Evolutionary conservation across 2,329 filamentous ascomycete genomes (phyloP), one percentile per base, ranked within the genome.

Genomic region (Ascosphaera aggregata): DNA sequence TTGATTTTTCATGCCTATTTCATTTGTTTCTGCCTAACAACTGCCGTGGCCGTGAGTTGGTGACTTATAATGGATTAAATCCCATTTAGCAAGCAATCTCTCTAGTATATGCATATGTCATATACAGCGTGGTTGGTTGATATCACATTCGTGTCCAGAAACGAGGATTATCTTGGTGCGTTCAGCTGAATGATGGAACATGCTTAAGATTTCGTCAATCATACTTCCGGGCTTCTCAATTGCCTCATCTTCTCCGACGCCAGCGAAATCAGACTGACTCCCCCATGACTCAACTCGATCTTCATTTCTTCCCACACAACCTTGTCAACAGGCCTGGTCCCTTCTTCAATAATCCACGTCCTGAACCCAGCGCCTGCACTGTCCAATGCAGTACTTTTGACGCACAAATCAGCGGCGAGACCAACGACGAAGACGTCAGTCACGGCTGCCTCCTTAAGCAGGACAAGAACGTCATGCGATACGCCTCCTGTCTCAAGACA

Each of bases 371-470:
- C 75, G 45, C 66, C 69, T 2, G 59, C 65, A 1, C 85, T 76
- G 63, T 94, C 80, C 38, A 82, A 57, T 0, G 85, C 86, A 13
- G 84, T 92, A 44, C 60, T 68, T 52, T 73, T 76, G 40, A 95
- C 85, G 54, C 89, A 98, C 55, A 80, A 93, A 56, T 95, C 89
- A 15, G 73, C 75, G 2, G 89, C 86, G 40, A 98, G 53, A 0
- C 89, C 89, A 1, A 81, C 82, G 17, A 89, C 71, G 54, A 76
- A 94, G 4, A 94, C 80, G 54, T 91, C 69, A 4, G 79, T 82
- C 19, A 92, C 62, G 1, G 58, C 62, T 13, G 60, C 61, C 2
- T 62, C 62, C 39, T 55, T 64, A 47, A 98, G 54, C 37, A 63
- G 51, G 1, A 51, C 59, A 1, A 65, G 67, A 18, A 95, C 61